phyloP scores from a whole-genome alignment of 441 rosid genomes.

The Pelargonium myrrhifolium region DNA sequence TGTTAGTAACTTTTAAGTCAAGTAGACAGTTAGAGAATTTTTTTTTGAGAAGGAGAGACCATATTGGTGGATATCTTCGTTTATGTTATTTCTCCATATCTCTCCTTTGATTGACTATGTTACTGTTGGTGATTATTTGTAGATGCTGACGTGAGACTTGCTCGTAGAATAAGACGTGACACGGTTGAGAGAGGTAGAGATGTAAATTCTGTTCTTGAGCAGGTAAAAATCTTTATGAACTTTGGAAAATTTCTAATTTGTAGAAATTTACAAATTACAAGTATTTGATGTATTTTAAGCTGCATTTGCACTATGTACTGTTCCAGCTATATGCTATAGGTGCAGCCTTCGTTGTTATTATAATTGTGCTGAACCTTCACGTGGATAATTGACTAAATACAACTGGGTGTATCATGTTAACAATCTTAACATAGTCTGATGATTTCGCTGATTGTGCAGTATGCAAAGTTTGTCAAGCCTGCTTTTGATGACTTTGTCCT shows the following conservation, averaged over 20 bases:
- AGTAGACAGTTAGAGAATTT: background rate
- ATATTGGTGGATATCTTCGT: background rate
- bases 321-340: background rate
- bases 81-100: background rate
- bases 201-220: slow-evolving; percentile 80
- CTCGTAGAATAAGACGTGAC: slow-evolving; percentile 89
- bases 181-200: slow-evolving; percentile 90
- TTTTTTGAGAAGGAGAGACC: background rate
- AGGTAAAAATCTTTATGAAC: slow-evolving; percentile 31
- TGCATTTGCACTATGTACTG: background rate
- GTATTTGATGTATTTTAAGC: background rate
- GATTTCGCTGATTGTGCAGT: slow-evolving; percentile 43
- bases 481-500: slow-evolving; percentile 96
- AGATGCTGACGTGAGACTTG: slow-evolving; percentile 98
- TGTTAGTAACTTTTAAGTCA: background rate
- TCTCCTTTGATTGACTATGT: background rate
- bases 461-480: slow-evolving; percentile 96
- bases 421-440: slow-evolving; percentile 11
- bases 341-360: background rate
- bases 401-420: background rate
- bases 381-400: background rate
- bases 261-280: too few species aligned
- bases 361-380: background rate
- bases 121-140: slow-evolving; percentile 25
- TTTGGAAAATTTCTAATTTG: too few species aligned